Base-by-base conservation (phyloP, 192 early-diverging fungal species). In the Podila epicladia region DNA sequence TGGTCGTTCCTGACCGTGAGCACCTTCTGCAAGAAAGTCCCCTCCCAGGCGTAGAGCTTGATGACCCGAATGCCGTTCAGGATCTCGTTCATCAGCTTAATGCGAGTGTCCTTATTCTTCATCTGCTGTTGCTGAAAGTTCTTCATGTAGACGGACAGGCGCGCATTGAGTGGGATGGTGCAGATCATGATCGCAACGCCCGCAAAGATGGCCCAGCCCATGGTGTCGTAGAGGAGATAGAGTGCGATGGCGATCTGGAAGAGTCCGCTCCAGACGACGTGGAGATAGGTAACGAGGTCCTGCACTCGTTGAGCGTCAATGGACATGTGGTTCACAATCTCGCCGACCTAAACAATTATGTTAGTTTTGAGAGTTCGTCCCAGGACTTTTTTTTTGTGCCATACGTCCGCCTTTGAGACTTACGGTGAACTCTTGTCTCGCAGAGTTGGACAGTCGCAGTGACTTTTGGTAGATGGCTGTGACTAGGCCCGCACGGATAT, bases 41-140 rank as follows among this genome's bases (percentile, higher is more conserved):
- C 79, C 78, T 96, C 96, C 95, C 95, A 98, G 29, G 97, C 96
- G 75, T 97, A 99, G 31, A 99, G 85, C 75, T 97, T 99, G 87
- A 99, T 97, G 26, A 99, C 94, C 67, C 94, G 94, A 71, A 97
- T 96, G 50, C 95, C 97, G 57, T 92, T 93, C 70, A 98, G 74
- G 13, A 94, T 74, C 85, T 98, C 97, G 82, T 97, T 89, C 72
- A 82, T 82, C 29, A 78, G 41, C 50, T 71, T 84, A 53, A 85
- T 85, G 38, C 84, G 53, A 1, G 79, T 73, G 35, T 85, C 84
- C 72, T 96, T 96, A 88, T 94, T 94, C 59, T 72, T 82, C 97
- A 98, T 98, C 75, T 96, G 96, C 26, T 71, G 76, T 71, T 91
- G 91, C 71, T 95, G 93, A 32, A 94, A 84, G n/a, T 61, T 87